Evolutionary conservation across 805 yeast species (phyloP).

Genomic region (Hanseniaspora pseudoguilliermondii): DNA sequence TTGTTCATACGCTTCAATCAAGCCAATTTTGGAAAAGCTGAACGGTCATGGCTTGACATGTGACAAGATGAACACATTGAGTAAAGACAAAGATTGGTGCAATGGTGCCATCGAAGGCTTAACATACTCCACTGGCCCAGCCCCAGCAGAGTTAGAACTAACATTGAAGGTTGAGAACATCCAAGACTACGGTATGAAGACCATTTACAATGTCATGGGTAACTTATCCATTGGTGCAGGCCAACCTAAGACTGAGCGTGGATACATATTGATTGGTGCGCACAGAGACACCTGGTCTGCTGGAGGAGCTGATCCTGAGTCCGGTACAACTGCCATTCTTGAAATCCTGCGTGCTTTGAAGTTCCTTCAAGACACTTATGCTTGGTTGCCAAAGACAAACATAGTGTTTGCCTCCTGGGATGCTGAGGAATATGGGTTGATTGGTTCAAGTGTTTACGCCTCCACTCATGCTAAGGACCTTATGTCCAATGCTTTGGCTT

Average conservation of each 20-base stretch:
- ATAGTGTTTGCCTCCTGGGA: slow-evolving; percentile 69
- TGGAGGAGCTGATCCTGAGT: slow-evolving; percentile 70
- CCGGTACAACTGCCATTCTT: slow-evolving; percentile 53
- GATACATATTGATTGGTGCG: slow-evolving; percentile 49
- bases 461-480: slow-evolving; percentile 43
- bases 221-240: slow-evolving; percentile 36
- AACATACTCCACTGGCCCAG: slow-evolving; percentile 44
- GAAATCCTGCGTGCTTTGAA: slow-evolving; percentile 53
- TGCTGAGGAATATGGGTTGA: slow-evolving; percentile 63
- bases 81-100: slow-evolving; percentile 24
- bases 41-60: slow-evolving; percentile 42
- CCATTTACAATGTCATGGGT: slow-evolving; percentile 53
- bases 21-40: slow-evolving; percentile 46
- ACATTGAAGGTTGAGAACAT: slow-evolving; percentile 44
- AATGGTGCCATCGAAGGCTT: slow-evolving; percentile 33
- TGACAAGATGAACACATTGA: slow-evolving; percentile 30
- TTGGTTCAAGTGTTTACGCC: slow-evolving; percentile 70
- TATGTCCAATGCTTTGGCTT: slow-evolving; percentile 45
- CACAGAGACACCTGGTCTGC: slow-evolving; percentile 78
- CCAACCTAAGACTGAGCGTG: slow-evolving; percentile 34
- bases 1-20: slow-evolving; percentile 48
- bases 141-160: slow-evolving; percentile 21
- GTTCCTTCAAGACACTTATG: slow-evolving; percentile 33
- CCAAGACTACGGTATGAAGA: slow-evolving; percentile 50
- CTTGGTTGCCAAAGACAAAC: slow-evolving; percentile 57